A percentile compares a stretch with the other conserved stretches of the same genome.
Conservation (phyloP, 2,329 filamentous ascomycete species). For the Coniochaeta hoffmannii region DNA sequence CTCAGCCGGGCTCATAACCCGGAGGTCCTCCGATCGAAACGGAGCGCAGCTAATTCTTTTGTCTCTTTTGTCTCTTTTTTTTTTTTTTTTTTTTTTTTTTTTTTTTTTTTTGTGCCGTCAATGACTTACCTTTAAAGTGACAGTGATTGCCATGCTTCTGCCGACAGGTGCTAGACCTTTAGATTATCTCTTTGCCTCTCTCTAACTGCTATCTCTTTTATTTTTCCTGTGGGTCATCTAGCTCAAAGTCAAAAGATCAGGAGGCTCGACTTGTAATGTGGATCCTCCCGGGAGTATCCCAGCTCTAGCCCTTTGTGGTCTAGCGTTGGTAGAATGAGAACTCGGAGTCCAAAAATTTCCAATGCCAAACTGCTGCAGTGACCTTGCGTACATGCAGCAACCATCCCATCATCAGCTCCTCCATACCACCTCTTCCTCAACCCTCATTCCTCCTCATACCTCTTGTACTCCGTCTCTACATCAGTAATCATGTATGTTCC, state of each 20-base stretch:
- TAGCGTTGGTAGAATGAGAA: background rate
- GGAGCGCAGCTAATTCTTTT: slow-evolving; percentile 1
- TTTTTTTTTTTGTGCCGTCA: too few species aligned
- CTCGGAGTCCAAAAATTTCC: background rate
- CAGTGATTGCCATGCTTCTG: too few species aligned
- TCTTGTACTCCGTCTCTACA: background rate
- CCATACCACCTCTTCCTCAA: background rate
- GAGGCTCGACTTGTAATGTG: too few species aligned
- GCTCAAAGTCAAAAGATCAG: too few species aligned
- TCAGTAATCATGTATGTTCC: background rate
- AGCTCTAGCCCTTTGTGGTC: background rate
- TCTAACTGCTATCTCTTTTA: too few species aligned
- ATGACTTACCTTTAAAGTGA: too few species aligned
- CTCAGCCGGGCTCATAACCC: slow-evolving; percentile 1
- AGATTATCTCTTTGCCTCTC: too few species aligned
- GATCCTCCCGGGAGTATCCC: background rate
- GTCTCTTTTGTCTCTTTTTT: background rate
- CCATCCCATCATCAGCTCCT: background rate
- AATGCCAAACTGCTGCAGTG: background rate
- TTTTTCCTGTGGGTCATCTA: too few species aligned
- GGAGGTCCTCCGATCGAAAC: slow-evolving; percentile 2
- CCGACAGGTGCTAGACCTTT: too few species aligned
- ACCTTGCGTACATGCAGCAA: background rate
- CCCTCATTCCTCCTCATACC: background rate
- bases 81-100: too few species aligned